Base-by-base conservation (phyloP, 768 basidiomycete species). In the Phanerodontia chrysosporium region DNA sequence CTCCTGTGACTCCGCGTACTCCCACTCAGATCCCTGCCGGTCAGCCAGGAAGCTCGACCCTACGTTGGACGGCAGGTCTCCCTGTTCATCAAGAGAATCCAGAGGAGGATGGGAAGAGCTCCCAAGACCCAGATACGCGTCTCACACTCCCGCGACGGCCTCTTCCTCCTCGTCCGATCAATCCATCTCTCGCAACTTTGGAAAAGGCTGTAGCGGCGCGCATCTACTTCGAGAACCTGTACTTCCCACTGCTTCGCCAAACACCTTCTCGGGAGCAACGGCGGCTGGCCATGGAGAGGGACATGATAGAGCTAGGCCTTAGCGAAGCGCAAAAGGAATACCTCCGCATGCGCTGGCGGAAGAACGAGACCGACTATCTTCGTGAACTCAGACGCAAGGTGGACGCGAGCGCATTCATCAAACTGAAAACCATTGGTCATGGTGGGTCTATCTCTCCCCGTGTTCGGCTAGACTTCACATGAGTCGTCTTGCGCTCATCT, bases 381-480 rank as follows among this genome's bases (percentile, higher is more conserved):
- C 85, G 95, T 52, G 92, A 94, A 64, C 80, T 85, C 59, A 81
- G 95, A 66, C 80, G 80, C 51, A 91, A 89, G 73, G 88, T 98
- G 24, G 87, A 90, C 66, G 87, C 84, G 51, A 89, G 84, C 65
- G 89, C 89, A 28, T 98, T 98, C 74, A 80, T 84, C 65, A 90
- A 89, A 73, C 81, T 98, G 62, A 91, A 96, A 80, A 93, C 92
- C 51, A 95, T 97, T 69, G 95, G 95, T 35, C 93, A 97, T 72
- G 95, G 94, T 92, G 65, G 64, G 71, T 49, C 54, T 61, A 55
- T 60, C 28, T 55, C 39, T 63, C 24, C n/a, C 55, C 27, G 55
- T n/a, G 29, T 44, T 67, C 61, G 58, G 69, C 55, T 60, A 55
- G 53, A 65, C 58, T 44, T 57, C 49, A 55, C 45, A 44, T 51